Base-by-base conservation (phyloP, 352 stramenopile genomes). In the Pythium vanterpoolii region DNA sequence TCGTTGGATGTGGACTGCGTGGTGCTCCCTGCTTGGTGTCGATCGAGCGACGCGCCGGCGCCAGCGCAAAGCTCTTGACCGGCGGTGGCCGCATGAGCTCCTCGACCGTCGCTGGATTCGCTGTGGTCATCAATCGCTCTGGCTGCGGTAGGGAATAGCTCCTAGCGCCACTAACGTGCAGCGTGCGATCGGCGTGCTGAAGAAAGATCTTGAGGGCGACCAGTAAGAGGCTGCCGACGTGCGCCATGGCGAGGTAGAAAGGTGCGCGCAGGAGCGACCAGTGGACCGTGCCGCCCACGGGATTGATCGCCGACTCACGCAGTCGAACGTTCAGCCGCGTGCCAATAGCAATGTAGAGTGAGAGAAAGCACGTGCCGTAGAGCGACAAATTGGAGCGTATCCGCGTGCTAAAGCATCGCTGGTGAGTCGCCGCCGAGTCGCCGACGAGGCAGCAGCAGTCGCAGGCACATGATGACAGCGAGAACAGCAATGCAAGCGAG, bases 141-240 rank as follows among this genome's bases (percentile, higher is more conserved):
- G 6, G 34, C 19, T 5, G 34, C 34, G 34, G 5, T 14, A 38
- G 3, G 33, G n/a, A n/a, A n/a, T 10, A 38, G 33, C 33, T 14
- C 5, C 34, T 6, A n/a, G n/a, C n/a, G 8, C 34, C 34, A 42
- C 14, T 31, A 9, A 18, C 16, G 34, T 26, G 21, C 1, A 31
- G 1, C 16, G 55, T 21, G 26, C 40, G 39, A 18, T 69, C 62
- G 1, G 49, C 57, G 52, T 91, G 84, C 36, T 93, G 79, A n/a
- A 93, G 60, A 34, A 93, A 87, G 39, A 87, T 61, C 56, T 93
- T 92, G 38, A 93, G 74, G 33, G 64, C 58, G 4, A 93, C 74
- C 14, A 93, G 69, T 13, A 80, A 38, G 38, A 93, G 52, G 30
- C 76, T 87, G 48, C 73, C 77, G 24, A 87, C 70, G 53, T 93